Evolutionary conservation across 306 rosid species (phyloP).

Genomic region (Betula pendula): DNA sequence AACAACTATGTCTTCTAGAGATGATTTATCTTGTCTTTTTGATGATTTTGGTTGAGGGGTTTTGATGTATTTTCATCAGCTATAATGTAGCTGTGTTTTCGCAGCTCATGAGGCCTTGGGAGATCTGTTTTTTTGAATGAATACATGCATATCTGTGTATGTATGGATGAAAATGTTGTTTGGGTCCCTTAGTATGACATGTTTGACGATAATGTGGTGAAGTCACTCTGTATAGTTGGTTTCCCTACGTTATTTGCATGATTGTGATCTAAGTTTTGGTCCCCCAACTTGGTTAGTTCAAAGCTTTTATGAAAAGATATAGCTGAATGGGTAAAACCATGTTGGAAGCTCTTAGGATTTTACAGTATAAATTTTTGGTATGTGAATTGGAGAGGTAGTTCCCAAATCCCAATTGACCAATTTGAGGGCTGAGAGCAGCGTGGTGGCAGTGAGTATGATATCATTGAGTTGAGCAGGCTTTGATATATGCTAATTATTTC

Average conservation of each 20-base stretch:
- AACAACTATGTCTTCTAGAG: neutral
- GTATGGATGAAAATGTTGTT: neutral
- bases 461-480: neutral
- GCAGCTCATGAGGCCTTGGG: neutral
- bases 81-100: neutral
- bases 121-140: neutral
- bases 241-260: neutral
- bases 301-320: neutral
- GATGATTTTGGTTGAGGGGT: neutral
- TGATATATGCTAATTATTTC: neutral
- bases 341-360: neutral
- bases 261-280: neutral
- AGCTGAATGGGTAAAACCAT: neutral
- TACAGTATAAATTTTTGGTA: neutral
- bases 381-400: neutral
- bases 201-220: neutral
- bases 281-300: neutral
- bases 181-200: neutral
- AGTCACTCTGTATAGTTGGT: neutral
- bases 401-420: neutral
- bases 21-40: neutral
- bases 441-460: neutral
- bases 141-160: neutral
- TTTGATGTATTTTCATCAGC: neutral
- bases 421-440: neutral